Evolutionary conservation across 148 eudicot species (phyloP), one percentile per base, ranked within the genome.

Genomic region (Tetragonia tetragonoides): DNA sequence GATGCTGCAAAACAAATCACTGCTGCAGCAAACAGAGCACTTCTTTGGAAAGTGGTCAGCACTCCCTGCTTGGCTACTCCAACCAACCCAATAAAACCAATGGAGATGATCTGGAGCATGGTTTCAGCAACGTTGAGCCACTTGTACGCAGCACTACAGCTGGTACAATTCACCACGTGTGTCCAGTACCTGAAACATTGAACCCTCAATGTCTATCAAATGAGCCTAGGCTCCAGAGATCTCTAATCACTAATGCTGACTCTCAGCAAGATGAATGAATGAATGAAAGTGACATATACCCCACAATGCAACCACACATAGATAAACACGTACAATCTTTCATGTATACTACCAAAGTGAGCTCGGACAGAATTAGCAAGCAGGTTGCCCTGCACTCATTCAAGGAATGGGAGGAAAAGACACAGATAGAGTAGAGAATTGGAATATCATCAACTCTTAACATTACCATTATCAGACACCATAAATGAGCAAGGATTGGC

Each of bases 101-200:
- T 37, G 24, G 93, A 81, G 15, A 85, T 17, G 15, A 89, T 81
- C 74, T 87, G 93, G 75, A 93, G 75, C 60, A 73, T 81, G 18
- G 83, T 85, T 79, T 91, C 89, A 46, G 83, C 59, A 24, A 78
- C 73, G 14, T 86, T 86, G 41, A 93, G 90, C 42, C 85, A 83
- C 81, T 89, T 89, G 61, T 89, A 83, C 16, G 93, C 95, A 66
- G 73, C 74, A 63, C 78, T 93, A 87, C 97, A 93, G 79, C 92
- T 91, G 82, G 78, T 79, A 70, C 95, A 91, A 21, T 85, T 87
- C 84, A 88, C 90, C 56, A 88, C 90, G 34, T 91, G 95, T 66
- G 86, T 77, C 93, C 95, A 85, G 76, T 91, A 93, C 89, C 98
- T 91, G 86, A 75, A 75, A 70, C 49, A 71, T 40, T 60, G 28